Evolutionary conservation across 495 filamentous ascomycete species (phyloP).

Genomic region (Jackrogersella minutella): DNA sequence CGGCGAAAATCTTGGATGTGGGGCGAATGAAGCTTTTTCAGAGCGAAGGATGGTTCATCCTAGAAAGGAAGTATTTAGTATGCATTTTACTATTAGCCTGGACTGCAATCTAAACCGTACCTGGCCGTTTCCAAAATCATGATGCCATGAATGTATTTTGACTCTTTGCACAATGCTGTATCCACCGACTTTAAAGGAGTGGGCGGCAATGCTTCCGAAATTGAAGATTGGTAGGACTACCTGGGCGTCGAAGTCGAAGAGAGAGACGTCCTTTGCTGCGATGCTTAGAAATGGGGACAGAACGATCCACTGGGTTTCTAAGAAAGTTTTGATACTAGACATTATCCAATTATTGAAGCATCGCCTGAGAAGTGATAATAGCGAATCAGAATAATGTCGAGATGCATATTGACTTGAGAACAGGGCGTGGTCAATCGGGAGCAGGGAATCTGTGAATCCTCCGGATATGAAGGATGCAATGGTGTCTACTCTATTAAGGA

Average conservation of each 20-base stretch:
- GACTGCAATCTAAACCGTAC: slow-evolving; percentile 1
- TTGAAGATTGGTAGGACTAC: slow-evolving; percentile 9
- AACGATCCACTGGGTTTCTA: slow-evolving; percentile 22
- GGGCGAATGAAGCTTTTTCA: slow-evolving; percentile 11
- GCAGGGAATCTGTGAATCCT: slow-evolving; percentile 18
- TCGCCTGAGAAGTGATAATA: not conserved
- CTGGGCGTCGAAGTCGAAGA: slow-evolving; percentile 9
- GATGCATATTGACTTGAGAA: not conserved
- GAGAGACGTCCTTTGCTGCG: not conserved
- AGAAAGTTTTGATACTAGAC: slow-evolving; percentile 13
- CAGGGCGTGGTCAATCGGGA: slow-evolving; percentile 16
- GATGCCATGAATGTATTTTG: slow-evolving; percentile 23
- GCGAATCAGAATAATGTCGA: not conserved
- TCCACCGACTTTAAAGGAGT: not conserved
- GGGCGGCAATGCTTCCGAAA: not conserved
- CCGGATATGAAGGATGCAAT: slow-evolving; percentile 15
- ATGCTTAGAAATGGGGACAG: slow-evolving; percentile 16
- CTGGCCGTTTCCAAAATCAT: slow-evolving; percentile 3
- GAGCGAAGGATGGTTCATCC: slow-evolving; percentile 16
- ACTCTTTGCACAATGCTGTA: slow-evolving; percentile 18
- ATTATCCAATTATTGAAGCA: slow-evolving; percentile 20
- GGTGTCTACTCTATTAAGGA: slow-evolving; percentile 14
- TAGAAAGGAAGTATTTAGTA: slow-evolving; percentile 1
- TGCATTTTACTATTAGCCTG: not conserved
- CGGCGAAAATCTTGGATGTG: slow-evolving; percentile 17